These are phyloP conservation scores for Cryphonectria parasitica DNA, from an alignment of 2,329 filamentous ascomycete genomes.

Conservation along the genomic window DNA sequence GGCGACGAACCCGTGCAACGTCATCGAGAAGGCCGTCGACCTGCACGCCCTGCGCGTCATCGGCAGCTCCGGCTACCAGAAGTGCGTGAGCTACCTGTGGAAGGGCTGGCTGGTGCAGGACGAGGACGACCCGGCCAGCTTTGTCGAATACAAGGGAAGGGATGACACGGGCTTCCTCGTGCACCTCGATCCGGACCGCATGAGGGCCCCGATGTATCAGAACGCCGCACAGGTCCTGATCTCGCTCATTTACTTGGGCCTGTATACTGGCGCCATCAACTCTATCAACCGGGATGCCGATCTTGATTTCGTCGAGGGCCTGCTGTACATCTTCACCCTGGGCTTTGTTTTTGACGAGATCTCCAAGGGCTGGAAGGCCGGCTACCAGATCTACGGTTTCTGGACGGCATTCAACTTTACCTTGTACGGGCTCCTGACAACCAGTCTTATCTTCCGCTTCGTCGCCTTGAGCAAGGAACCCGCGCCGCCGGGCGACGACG, in stretches of 20 bases:
- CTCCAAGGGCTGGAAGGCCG: conserved; percentile 92
- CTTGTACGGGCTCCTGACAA: conserved; percentile 77
- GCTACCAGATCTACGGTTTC: conserved; percentile 87
- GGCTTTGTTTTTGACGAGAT: conserved; percentile 89
- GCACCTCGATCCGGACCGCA: conserved; percentile 92
- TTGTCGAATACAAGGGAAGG: conserved; percentile 84
- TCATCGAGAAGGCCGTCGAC: conserved; percentile 91
- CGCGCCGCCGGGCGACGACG: conserved; percentile 35
- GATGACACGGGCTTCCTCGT: conserved; percentile 76
- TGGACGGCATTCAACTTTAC: conserved; percentile 95
- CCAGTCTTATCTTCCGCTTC: conserved; percentile 79
- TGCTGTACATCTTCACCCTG: conserved; percentile 88
- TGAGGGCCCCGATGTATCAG: conserved; percentile 91
- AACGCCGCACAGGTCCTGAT: conserved; percentile 87
- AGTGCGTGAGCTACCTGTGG: conserved; percentile 93
- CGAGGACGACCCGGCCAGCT: conserved; percentile 85
- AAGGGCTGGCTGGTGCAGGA: conserved; percentile 96
- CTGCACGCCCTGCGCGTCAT: conserved; percentile 88
- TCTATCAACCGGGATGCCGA: conserved; percentile 86
- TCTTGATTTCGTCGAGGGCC: conserved; percentile 79
- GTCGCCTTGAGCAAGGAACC: conserved; percentile 70
- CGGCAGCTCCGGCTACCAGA: conserved; percentile 91
- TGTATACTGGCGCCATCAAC: conserved; percentile 93
- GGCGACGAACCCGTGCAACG: conserved; percentile 78
- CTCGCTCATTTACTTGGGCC: conserved; percentile 77